phyloP scores from a whole-genome alignment of 1,284 basidiomycete species.

The Earliella scabrosa region DNA sequence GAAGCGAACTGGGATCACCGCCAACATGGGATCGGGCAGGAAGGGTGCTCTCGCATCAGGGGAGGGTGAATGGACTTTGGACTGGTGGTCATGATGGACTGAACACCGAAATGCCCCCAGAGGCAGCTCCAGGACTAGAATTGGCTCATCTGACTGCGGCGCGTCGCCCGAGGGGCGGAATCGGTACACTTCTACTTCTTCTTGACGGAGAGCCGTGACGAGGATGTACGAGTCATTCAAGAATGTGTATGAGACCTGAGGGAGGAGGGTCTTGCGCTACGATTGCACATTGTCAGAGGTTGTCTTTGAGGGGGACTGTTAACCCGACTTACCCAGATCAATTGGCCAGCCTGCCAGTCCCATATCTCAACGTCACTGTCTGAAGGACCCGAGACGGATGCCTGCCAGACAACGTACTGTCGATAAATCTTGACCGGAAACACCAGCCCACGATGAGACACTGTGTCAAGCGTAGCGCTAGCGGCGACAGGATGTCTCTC shows the following conservation, averaged over 20 bases:
- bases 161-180: not conserved
- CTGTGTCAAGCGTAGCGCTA: not conserved
- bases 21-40: constrained; percentile 1
- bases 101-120: constrained; percentile 10
- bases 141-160: not conserved
- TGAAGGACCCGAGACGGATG: not conserved
- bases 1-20: constrained; percentile 5
- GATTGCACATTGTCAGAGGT: too few species aligned
- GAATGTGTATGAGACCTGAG: constrained; percentile 4
- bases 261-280: constrained; percentile 3
- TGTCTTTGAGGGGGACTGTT: too few species aligned
- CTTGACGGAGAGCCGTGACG: constrained; percentile 8
- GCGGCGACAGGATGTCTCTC: not conserved
- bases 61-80: constrained; percentile 1
- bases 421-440: constrained; percentile 3
- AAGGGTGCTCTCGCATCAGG: not conserved
- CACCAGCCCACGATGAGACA: not conserved
- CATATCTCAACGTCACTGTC: constrained; percentile 1
- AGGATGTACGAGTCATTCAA: constrained; percentile 3
- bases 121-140: constrained; percentile 9
- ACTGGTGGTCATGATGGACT: constrained; percentile 6
- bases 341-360: constrained; percentile 5
- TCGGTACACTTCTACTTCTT: not conserved
- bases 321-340: constrained; percentile 8
- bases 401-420: constrained; percentile 4